Conservation (phyloP, 2,329 filamentous ascomycete species). For the Eutypa lata region DNA sequence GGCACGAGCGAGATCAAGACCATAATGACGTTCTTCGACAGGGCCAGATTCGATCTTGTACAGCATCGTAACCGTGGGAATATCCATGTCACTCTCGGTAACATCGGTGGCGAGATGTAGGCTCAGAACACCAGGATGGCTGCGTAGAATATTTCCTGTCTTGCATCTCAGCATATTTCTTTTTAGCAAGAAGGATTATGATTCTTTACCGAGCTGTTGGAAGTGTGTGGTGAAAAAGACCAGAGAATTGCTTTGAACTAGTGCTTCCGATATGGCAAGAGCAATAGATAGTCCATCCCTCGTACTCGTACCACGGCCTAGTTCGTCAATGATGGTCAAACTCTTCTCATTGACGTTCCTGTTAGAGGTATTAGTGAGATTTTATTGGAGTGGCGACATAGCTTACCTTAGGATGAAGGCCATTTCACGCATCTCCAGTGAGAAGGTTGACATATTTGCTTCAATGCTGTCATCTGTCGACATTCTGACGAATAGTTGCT, state of each 20-base stretch:
- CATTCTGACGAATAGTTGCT: conserved; percentile 82
- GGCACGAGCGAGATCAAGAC: conserved; percentile 74
- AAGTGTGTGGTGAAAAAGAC: conserved; percentile 97
- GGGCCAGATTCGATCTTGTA: conserved; percentile 77
- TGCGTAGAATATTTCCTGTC: conserved; percentile 65
- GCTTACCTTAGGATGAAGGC: conserved; percentile 75
- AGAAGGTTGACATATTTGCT: conserved; percentile 89
- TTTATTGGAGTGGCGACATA: background rate
- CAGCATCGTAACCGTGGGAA: conserved; percentile 73
- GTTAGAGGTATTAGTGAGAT: background rate
- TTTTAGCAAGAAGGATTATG: background rate
- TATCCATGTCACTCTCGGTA: conserved; percentile 43
- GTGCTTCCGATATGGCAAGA: conserved; percentile 81
- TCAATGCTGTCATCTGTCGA: conserved; percentile 86
- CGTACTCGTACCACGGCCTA: conserved; percentile 87
- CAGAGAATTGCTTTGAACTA: conserved; percentile 73
- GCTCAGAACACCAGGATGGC: conserved; percentile 76
- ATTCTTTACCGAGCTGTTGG: conserved; percentile 59
- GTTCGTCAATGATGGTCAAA: conserved; percentile 83
- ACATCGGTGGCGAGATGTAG: conserved; percentile 76
- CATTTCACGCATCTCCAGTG: conserved; percentile 92
- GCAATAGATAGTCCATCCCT: conserved; percentile 87
- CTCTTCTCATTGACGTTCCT: conserved; percentile 74
- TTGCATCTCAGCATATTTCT: conserved; percentile 7
- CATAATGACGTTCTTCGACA: conserved; percentile 72